Evolutionary conservation across 2,329 filamentous ascomycete genomes (phyloP).

Genomic region (Cytospora schulzeri): DNA sequence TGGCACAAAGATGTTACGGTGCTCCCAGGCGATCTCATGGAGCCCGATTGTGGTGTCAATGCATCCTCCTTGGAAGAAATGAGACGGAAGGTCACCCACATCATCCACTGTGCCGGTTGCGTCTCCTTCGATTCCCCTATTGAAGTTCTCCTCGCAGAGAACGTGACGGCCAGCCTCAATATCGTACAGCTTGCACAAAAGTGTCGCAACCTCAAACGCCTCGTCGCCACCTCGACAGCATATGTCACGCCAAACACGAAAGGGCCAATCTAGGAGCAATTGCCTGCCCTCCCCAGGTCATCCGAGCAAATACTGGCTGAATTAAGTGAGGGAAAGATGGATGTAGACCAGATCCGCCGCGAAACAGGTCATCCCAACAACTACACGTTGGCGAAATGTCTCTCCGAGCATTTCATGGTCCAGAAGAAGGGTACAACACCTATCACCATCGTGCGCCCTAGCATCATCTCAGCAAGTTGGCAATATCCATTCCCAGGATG

Average conservation of each 20-base stretch:
- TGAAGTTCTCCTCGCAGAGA: constrained; percentile 23
- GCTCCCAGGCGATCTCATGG: constrained; percentile 25
- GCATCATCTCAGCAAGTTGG: constrained; percentile 27
- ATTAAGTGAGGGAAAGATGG: constrained; percentile 18
- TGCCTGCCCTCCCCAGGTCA: constrained; percentile 17
- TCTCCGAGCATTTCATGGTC: constrained; percentile 26
- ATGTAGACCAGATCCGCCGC: constrained; percentile 5
- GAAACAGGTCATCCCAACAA: constrained; percentile 28
- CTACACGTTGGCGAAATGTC: constrained; percentile 29
- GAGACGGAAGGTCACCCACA: constrained; percentile 20
- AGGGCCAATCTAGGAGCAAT: constrained; percentile 25
- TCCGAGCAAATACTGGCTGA: constrained; percentile 18
- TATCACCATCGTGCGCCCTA: constrained; percentile 27
- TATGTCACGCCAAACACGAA: constrained; percentile 24
- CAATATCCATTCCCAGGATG: constrained; percentile 26
- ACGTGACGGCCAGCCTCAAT: constrained; percentile 24
- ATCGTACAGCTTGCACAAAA: constrained; percentile 19
- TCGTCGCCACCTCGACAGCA: constrained; percentile 26
- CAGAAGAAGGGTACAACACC: constrained; percentile 18
- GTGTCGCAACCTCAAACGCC: constrained; percentile 11
- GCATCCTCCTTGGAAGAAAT: neutral
- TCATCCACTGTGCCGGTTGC: constrained; percentile 27
- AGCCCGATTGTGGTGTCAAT: constrained; percentile 19
- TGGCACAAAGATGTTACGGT: constrained; percentile 23
- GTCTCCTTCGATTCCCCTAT: constrained; percentile 24